These are phyloP conservation scores for Chytriomyces sp. DNA, from an alignment of 192 early-diverging fungal species.

Conservation along the genomic window DNA sequence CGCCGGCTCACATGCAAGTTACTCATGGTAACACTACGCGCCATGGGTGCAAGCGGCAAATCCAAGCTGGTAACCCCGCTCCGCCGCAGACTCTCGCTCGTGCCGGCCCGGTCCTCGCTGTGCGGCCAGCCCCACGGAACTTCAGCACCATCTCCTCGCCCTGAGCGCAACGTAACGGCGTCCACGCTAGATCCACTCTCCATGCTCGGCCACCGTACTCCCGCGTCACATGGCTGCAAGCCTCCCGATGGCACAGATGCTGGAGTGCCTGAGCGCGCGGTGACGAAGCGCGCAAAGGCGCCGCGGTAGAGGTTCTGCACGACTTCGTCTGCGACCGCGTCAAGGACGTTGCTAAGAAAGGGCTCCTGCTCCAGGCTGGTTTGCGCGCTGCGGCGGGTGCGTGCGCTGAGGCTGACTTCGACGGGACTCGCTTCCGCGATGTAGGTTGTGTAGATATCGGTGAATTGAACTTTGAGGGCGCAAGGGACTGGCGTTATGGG, in stretches of 20 bases:
- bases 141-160: neutral
- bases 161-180: neutral
- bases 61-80: no score
- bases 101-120: neutral
- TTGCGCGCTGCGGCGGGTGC: neutral
- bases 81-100: no score
- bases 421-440: neutral
- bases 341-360: conserved; percentile 4
- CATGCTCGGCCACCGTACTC: neutral
- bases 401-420: neutral
- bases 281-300: neutral
- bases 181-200: neutral
- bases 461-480: neutral
- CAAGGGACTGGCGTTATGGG: neutral
- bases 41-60: neutral
- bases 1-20: neutral
- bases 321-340: neutral
- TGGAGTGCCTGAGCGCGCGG: neutral
- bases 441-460: conserved; percentile 8
- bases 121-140: neutral
- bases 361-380: neutral
- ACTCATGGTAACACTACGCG: neutral
- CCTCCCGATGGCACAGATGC: neutral
- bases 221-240: neutral
- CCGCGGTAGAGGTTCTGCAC: neutral